Conservation (phyloP, 176 grass and related monocot genomes). For the Dactylis glomerata region DNA sequence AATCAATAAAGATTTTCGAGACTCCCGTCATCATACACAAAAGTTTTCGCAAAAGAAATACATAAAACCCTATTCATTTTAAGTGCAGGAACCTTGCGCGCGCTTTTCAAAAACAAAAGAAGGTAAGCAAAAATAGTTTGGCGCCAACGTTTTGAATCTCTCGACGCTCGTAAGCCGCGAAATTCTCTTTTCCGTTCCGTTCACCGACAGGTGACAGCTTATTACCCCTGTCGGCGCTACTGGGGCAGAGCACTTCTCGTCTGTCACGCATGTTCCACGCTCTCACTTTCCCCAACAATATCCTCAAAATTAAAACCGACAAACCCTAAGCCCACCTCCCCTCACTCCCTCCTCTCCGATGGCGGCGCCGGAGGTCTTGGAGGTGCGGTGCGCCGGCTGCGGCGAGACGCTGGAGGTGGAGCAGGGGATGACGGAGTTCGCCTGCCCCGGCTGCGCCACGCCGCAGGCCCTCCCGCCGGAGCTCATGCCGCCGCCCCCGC, state of each 20-base stretch:
- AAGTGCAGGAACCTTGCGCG: too few species aligned
- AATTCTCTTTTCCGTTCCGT: not conserved
- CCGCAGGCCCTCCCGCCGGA: conserved; percentile 54
- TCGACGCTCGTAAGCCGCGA: not conserved
- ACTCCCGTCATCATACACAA: too few species aligned
- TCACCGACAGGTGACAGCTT: not conserved
- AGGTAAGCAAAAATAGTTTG: not conserved
- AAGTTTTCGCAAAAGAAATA: too few species aligned
- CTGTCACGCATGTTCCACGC: not conserved
- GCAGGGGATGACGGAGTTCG: conserved; percentile 45
- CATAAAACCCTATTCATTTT: too few species aligned
- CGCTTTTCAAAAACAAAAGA: not conserved
- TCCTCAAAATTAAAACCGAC: not conserved
- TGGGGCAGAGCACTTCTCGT: not conserved
- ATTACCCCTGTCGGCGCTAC: conserved; percentile 3
- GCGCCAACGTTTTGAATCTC: not conserved
- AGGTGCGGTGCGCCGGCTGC: conserved; percentile 55
- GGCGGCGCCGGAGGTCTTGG: conserved; percentile 13
- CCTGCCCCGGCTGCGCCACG: conserved; percentile 52
- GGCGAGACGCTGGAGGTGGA: conserved; percentile 62
- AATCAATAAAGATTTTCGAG: too few species aligned
- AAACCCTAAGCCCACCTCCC: not conserved
- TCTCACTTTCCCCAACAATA: not conserved
- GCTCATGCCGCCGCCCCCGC: conserved; percentile 38
- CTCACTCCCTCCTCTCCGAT: not conserved